These are phyloP conservation scores for Botrytis medusae DNA, from an alignment of 2,329 filamentous ascomycete species.

Conservation along the genomic window DNA sequence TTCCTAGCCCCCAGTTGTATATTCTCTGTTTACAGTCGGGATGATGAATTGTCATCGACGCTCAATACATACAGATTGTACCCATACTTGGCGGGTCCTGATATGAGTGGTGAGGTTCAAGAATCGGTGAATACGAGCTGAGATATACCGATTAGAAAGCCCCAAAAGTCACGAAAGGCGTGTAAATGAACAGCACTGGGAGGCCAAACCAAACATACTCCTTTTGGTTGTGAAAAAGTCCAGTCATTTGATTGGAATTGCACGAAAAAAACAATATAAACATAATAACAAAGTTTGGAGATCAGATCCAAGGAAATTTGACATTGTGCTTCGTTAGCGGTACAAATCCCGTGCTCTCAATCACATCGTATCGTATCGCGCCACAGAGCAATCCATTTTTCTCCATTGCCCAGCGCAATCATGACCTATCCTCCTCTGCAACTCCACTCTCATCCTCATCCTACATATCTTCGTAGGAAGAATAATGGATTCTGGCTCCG, in stretches of 20 bases:
- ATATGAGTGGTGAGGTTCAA: not conserved
- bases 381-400: constrained; percentile 20
- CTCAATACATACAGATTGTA: not conserved
- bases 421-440: constrained; percentile 21
- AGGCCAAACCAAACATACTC: not conserved
- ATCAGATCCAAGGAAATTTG: not conserved
- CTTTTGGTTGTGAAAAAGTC: not conserved
- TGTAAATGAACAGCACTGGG: not conserved
- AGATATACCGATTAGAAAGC: not conserved
- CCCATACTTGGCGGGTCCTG: not conserved
- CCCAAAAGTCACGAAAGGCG: not conserved
- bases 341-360: constrained; percentile 12
- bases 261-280: not conserved
- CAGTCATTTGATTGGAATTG: no score
- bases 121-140: not conserved
- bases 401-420: constrained; percentile 21
- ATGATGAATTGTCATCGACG: not conserved
- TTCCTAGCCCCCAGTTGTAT: not conserved
- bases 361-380: constrained; percentile 18
- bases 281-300: no score
- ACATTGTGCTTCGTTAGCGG: not conserved
- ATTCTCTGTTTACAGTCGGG: not conserved
- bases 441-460: constrained; percentile 14
- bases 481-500: constrained; percentile 49
- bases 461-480: constrained; percentile 16